A percentile compares a stretch with the other conserved stretches of the same genome.
Conservation (phyloP, 2,329 filamentous ascomycete genomes). For the Neopestalotiopsis rosae region DNA sequence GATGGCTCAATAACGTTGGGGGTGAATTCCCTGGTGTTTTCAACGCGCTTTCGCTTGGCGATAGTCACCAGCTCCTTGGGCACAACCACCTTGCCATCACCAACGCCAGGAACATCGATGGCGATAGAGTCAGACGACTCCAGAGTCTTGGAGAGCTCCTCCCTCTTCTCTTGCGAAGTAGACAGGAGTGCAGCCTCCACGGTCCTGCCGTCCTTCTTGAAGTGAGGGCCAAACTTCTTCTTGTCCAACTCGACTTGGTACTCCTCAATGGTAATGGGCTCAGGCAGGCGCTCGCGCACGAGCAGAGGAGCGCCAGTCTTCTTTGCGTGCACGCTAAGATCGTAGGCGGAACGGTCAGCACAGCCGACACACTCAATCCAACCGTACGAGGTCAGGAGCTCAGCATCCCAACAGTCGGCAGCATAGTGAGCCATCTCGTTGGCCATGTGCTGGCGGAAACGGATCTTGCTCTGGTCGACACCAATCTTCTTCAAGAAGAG, state of each 20-base stretch:
- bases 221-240: constrained; percentile 94
- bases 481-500: constrained; percentile 89
- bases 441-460: constrained; percentile 95
- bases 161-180: constrained; percentile 80
- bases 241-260: constrained; percentile 88
- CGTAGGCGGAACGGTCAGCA: constrained; percentile 93
- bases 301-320: constrained; percentile 87
- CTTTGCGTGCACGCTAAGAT: constrained; percentile 89
- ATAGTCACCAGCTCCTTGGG: constrained; percentile 81
- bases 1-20: constrained; percentile 98
- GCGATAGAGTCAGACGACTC: constrained; percentile 75
- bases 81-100: constrained; percentile 77
- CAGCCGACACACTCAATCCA: constrained; percentile 99
- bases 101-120: constrained; percentile 72
- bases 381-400: constrained; percentile 87
- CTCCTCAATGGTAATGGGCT: constrained; percentile 82
- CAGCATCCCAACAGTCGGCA: constrained; percentile 96
- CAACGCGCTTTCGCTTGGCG: constrained; percentile 80
- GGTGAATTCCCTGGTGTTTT: constrained; percentile 88
- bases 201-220: constrained; percentile 91
- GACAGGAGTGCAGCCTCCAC: constrained; percentile 81
- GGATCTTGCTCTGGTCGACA: constrained; percentile 84
- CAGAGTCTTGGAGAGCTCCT: constrained; percentile 78
- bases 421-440: constrained; percentile 87
- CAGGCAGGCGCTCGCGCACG: constrained; percentile 80